Base-by-base conservation (phyloP, 306 rosid genomes). In the Cucurbita ficifolia region DNA sequence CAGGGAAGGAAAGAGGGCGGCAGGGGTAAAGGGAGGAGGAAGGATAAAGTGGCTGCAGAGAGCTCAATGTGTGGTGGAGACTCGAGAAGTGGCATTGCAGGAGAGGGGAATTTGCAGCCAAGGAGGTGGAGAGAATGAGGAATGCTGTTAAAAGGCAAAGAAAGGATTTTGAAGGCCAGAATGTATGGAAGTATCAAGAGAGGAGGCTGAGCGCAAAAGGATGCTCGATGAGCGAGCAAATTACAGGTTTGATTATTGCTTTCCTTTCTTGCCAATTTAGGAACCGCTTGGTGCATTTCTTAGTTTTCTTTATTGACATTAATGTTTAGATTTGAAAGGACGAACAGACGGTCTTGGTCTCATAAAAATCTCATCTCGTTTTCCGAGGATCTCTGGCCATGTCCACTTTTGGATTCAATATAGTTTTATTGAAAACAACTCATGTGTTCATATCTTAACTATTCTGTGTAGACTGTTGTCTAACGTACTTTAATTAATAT, bases 191-290 rank as follows among this genome's bases (percentile, higher is more conserved):
- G 95, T 94, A 77, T 89, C 97, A 0, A 86, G 96, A 77, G 96
- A 90, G 52, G 99, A 89, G 81, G 92, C 97, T 4, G 97, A 94
- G 84, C 78, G 99, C 77, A 94, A 94, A 94, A 91, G 97, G 64
- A 94, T 91, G 99, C 97, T 91, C 35, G 99, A 94, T 81, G 99
- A 94, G 77, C 89, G 96, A 29, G 81, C 97, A 7, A 91, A 91
- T 82, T 89, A 91, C 81, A 94, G 99, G 99, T 94, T 82, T 67
- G 61, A 11, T 3, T 72, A 51, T 8, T 29, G 22, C 55, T 50
- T 33, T 40, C n/a, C 48, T 40, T 71, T 49, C 61, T 14, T 38
- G 24, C 54, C 8, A 38, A 7, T 43, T 65, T 10, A 65, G 39
- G 18, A 65, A 65, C 72, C 54, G 21, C n/a, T n/a, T 65, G 53